phyloP scores from a whole-genome alignment of 1,284 basidiomycete species.

The Fomitopsis betulina region DNA sequence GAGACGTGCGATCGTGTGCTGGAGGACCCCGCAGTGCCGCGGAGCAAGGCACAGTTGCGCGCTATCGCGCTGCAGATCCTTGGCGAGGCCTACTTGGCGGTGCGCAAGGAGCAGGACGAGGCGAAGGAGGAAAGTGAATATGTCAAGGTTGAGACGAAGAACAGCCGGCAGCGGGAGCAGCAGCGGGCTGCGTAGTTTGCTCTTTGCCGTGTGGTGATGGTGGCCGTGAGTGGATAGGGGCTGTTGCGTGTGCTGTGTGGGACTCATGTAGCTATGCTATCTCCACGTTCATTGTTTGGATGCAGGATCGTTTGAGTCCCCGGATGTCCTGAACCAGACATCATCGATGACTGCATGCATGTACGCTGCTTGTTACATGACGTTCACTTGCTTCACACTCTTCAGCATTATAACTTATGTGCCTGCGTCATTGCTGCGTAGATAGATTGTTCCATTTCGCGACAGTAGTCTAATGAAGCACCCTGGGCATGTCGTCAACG shows the following conservation, averaged over 20 bases:
- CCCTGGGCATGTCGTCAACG: too few relatives aligned
- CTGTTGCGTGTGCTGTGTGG: background rate
- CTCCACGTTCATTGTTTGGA: background rate
- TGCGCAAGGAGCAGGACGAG: conserved; percentile 64
- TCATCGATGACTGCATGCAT: too few relatives aligned
- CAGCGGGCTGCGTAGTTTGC: conserved; percentile 12
- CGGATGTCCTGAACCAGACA: too few relatives aligned
- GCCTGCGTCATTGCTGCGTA: too few relatives aligned
- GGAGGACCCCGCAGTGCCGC: conserved; percentile 45
- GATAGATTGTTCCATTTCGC: too few relatives aligned
- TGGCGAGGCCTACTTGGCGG: conserved; percentile 68
- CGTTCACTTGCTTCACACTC: too few relatives aligned
- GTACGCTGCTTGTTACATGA: too few relatives aligned
- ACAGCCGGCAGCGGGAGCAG: conserved; percentile 36
- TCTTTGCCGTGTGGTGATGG: background rate
- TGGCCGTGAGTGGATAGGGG: background rate
- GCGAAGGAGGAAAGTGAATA: conserved; percentile 68
- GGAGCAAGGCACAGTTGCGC: conserved; percentile 66
- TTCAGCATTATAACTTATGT: too few relatives aligned
- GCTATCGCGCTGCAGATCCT: conserved; percentile 83
- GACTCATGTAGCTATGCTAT: background rate
- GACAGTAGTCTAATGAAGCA: too few relatives aligned
- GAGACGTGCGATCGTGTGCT: conserved; percentile 92
- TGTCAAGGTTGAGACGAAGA: conserved; percentile 77
- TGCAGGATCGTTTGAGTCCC: too few relatives aligned